Conservation (phyloP, 1,284 basidiomycete species). For the Melampsora larici-populina region DNA sequence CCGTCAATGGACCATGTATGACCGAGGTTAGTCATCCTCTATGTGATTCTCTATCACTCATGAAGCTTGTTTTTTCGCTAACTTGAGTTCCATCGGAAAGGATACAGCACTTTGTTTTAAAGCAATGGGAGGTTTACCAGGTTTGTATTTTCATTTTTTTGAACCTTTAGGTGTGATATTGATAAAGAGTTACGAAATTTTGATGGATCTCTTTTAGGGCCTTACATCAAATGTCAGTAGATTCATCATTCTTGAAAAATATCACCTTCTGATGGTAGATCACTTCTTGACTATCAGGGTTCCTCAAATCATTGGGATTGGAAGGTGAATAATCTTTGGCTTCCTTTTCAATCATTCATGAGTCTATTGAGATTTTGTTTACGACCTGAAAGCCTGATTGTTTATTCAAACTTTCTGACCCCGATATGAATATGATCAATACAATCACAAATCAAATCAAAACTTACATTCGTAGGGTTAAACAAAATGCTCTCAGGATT, state of each 20-base stretch:
- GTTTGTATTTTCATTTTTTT: neutral
- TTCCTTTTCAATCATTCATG: slow-evolving; percentile 12
- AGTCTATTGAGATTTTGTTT: neutral
- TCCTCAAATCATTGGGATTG: slow-evolving; percentile 73
- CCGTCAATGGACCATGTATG: slow-evolving; percentile 77
- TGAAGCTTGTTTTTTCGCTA: neutral
- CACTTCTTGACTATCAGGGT: slow-evolving; percentile 52
- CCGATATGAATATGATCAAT: neutral
- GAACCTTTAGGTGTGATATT: neutral
- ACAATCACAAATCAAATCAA: neutral
- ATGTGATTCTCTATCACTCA: neutral
- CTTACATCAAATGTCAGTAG: slow-evolving; percentile 79
- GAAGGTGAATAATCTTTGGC: slow-evolving; percentile 59
- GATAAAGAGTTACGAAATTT: neutral
- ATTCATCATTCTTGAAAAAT: slow-evolving; percentile 44
- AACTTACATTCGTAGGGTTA: slow-evolving; percentile 61
- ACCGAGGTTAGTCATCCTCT: slow-evolving; percentile 67
- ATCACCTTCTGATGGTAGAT: slow-evolving; percentile 45
- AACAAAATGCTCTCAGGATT: slow-evolving; percentile 85
- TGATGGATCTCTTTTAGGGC: slow-evolving; percentile 58
- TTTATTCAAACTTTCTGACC: neutral
- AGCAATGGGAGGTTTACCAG: slow-evolving; percentile 79
- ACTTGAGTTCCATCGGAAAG: slow-evolving; percentile 42
- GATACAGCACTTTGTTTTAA: slow-evolving; percentile 92
- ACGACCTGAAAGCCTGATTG: neutral